Base-by-base conservation (phyloP, 106 monocot genomes). In the Triglochin maritima region DNA sequence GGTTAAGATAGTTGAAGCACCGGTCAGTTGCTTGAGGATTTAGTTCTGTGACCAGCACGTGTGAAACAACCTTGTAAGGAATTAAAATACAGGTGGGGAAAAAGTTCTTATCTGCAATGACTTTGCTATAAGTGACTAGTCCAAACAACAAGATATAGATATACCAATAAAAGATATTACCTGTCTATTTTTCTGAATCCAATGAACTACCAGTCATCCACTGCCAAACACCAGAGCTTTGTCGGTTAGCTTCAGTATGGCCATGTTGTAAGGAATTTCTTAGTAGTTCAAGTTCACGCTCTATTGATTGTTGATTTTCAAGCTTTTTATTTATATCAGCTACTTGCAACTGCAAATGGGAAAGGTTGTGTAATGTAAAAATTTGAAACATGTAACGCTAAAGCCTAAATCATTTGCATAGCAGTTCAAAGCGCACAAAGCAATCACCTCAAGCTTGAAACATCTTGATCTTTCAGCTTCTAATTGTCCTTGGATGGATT, bases 391-490 rank as follows among this genome's bases (percentile, higher is more conserved):
- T n/a, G n/a, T n/a, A n/a, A 66, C 6, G 10, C 60, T 47, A 45
- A 53, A 9, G 44, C 8, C 42, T n/a, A 72, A 49, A 47, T 3
- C 7, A 57, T 2, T 57, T 57, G 41, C 10, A 59, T 4, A 3
- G 2, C 66, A 45, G 45, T 74, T 17, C 10, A 50, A 4, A 2
- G 49, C 43, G 2, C 1, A 53, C 46, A 4, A 10, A 10, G 50
- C 2, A 51, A 58, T 47, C 58, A 95, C 95, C 95, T 87, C 95
- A 16, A 95, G 65, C 60, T 85, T 95, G 61, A 70, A 60, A 77
- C 87, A 95, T 87, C 95, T 87, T 63, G 90, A 84, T 66, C 76
- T 85, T 64, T 95, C 95, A 61, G 90, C 80, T 59, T 74, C 74
- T 46, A 90, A 70, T 68, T 90, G 95, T 73, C 56, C 58, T 78